phyloP scores from a whole-genome alignment of 495 filamentous ascomycete species.

The Echria macrotheca region DNA sequence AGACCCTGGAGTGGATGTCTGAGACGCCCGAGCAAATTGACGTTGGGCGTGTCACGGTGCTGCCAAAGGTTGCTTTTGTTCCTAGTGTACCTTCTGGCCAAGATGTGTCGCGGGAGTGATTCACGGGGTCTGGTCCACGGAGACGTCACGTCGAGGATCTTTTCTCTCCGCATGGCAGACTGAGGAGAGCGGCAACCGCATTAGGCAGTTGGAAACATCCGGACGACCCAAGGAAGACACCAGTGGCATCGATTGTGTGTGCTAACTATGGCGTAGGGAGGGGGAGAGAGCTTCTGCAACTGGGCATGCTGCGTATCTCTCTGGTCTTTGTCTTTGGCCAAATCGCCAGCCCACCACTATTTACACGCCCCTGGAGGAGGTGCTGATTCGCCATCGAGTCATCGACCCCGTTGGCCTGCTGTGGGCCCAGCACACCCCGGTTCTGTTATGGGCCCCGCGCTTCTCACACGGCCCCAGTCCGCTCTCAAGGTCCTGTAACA shows the following conservation, averaged over 20 bases:
- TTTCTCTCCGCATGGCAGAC: too few species aligned
- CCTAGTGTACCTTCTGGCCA: too few species aligned
- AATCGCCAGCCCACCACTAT: conserved; percentile 10
- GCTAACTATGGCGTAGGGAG: conserved; percentile 10
- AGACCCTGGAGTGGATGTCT: conserved; percentile 4
- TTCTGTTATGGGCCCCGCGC: conserved; percentile 18
- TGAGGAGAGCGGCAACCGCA: conserved; percentile 10
- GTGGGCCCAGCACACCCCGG: conserved; percentile 20
- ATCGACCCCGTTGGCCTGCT: conserved; percentile 20
- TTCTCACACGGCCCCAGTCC: conserved; percentile 25
- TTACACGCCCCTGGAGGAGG: conserved; percentile 13
- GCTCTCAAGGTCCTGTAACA: conserved; percentile 25
- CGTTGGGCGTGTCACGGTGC: too few species aligned
- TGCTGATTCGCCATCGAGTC: conserved; percentile 18
- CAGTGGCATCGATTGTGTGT: neutral
- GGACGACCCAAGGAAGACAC: conserved; percentile 3
- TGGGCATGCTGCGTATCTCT: conserved; percentile 16
- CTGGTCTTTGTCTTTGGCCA: neutral
- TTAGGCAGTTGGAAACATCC: conserved; percentile 11
- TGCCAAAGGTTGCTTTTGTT: too few species aligned
- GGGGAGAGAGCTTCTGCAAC: conserved; percentile 12
- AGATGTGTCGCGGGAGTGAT: too few species aligned
- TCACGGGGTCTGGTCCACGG: too few species aligned
- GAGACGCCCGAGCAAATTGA: too few species aligned
- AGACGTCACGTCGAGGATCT: too few species aligned